Percentiles rank a stretch among this genome's conserved stretches.
Evolutionary conservation across 306 rosid genomes (phyloP).

Genomic region (Ammopiptanthus mongolicus): DNA sequence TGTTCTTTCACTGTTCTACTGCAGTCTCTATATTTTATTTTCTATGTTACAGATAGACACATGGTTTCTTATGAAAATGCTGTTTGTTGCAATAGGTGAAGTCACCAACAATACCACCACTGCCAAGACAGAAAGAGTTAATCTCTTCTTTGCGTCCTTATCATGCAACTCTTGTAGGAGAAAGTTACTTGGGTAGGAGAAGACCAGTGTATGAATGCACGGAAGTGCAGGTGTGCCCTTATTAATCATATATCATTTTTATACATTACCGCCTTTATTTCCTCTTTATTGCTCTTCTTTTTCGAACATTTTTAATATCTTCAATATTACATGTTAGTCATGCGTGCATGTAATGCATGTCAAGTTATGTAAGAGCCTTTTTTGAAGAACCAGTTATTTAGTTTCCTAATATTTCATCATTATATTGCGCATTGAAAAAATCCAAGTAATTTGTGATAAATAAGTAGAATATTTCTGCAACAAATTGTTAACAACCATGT

Average conservation of each 20-base stretch:
- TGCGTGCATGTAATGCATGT: neutral
- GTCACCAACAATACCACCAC: slow-evolving; percentile 72
- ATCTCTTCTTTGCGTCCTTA: slow-evolving; percentile 65
- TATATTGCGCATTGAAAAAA: neutral
- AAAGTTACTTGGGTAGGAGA: slow-evolving; percentile 87
- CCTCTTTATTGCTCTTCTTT: neutral
- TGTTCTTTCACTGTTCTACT: too few species aligned
- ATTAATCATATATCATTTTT: slow-evolving; percentile 3
- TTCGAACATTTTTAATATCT: neutral
- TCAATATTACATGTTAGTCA: neutral
- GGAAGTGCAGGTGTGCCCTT: slow-evolving; percentile 71
- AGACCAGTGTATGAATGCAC: slow-evolving; percentile 86
- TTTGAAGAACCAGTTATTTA: neutral
- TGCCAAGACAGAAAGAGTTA: slow-evolving; percentile 75
- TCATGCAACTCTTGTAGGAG: slow-evolving; percentile 90
- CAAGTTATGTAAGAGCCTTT: neutral
- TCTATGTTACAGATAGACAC: too few species aligned
- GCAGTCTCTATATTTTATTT: too few species aligned
- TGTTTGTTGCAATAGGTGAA: slow-evolving; percentile 60
- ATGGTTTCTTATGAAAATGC: slow-evolving; percentile 23
- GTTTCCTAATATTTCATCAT: neutral
- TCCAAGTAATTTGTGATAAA: neutral
- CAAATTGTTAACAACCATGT: neutral
- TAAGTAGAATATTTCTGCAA: neutral
- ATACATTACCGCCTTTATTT: neutral